Conservation (phyloP, 1,284 basidiomycete genomes). For the Cystobasidium pallidum region DNA sequence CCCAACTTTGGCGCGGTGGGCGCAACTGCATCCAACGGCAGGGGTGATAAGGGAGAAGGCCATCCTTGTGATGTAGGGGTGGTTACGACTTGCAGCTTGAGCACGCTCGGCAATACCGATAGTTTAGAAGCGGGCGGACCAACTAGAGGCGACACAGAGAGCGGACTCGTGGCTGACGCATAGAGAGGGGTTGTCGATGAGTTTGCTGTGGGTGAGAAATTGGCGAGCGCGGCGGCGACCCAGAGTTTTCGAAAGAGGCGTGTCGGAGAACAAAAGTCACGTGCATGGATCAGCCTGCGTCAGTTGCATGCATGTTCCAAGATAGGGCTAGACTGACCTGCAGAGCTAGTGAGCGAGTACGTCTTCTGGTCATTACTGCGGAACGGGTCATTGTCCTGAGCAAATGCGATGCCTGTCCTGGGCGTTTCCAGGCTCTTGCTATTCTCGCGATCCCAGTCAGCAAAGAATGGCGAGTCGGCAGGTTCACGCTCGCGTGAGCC, state of each 20-base stretch:
- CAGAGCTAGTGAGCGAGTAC: conserved; percentile 3
- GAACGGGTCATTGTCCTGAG: not conserved
- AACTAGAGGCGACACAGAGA: not conserved
- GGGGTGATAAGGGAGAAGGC: conserved; percentile 18
- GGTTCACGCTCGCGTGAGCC: not conserved
- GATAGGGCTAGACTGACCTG: conserved; percentile 21
- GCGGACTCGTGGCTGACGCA: conserved; percentile 23
- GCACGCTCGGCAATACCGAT: not conserved
- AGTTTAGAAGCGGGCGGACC: not conserved
- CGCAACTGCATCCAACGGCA: conserved; percentile 4
- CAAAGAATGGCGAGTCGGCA: conserved; percentile 4
- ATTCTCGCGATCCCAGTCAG: not conserved
- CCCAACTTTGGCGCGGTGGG: conserved; percentile 5
- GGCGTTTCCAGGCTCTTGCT: not conserved
- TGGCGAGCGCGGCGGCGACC: not conserved
- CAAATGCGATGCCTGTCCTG: not conserved
- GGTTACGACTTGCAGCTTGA: not conserved
- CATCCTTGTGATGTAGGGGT: conserved; percentile 1
- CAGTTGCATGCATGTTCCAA: too few species aligned
- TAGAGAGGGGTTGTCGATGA: conserved; percentile 18
- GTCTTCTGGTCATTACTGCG: not conserved
- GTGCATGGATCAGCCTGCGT: conserved; percentile 1
- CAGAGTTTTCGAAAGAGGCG: too few species aligned
- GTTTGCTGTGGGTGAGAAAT: not conserved
- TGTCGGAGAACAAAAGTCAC: not conserved